Base-by-base conservation (phyloP, 306 rosid species). In the Pueraria montana region DNA sequence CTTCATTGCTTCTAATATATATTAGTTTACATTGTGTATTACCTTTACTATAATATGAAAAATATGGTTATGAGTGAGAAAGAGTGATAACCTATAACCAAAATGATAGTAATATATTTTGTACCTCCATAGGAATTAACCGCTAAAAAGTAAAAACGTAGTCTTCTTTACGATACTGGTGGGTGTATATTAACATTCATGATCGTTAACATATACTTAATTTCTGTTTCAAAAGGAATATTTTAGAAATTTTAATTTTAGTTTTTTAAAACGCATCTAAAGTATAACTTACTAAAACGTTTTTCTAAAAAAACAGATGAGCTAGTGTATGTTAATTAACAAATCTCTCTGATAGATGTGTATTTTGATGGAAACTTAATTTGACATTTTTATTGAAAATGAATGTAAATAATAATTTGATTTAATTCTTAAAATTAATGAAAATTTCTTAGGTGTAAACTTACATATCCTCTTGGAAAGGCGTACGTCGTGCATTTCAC, bases 1-100 rank as follows among this genome's bases (percentile, higher is more conserved):
- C 88, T 36, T 36, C 40, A 36, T 36, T 36, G 88, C 87, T 82
- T 70, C 48, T 78, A 62, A 78, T 7, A 40, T 40, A 79, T 83
- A 48, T 81, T 62, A 48, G 48, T 58, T 65, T 64, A 1, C 13
- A 18, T 61, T 61, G 18, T 23, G 9, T 26, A 58, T 58, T 12
- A 4, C 34, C 34, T 58, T 58, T 56, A 6, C 1, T 61, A 24
- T 56, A 6, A 12, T 61, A 24, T 24, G 5, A 63, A 27, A 64
- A 63, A 3, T 7, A 34, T 30, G 36, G 43, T 30, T 62, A 27
- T n/a, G 6, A 16, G 43, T 63, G 34, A 61, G 40, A 32, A 34
- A 32, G 12, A 32, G 11, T 32, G 24, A 64, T 63, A n/a, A 11
- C n/a, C 69, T 32, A 5, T 63, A 32, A 32, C 23, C 42, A 6